Conservation (phyloP, 495 filamentous ascomycete genomes). For the Hypoxylon lenormandii region DNA sequence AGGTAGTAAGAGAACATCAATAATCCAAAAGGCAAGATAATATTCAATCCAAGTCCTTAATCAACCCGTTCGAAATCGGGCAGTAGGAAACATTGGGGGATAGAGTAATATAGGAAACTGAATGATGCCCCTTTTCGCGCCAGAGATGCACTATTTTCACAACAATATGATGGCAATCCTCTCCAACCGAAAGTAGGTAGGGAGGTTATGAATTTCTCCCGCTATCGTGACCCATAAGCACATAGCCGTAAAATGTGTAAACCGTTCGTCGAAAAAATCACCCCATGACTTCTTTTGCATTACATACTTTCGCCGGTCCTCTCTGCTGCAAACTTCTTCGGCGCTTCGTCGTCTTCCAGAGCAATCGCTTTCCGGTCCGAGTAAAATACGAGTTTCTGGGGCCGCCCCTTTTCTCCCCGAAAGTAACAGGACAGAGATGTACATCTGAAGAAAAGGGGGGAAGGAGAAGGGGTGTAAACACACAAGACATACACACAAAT, state of each 20-base stretch:
- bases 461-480: constrained; percentile 15
- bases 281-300: constrained; percentile 32
- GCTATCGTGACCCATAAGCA: constrained; percentile 49
- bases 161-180: constrained; percentile 43
- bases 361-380: constrained; percentile 18
- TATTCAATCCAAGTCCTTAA: constrained; percentile 15
- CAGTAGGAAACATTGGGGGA: constrained; percentile 11
- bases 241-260: constrained; percentile 42
- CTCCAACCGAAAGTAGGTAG: constrained; percentile 22
- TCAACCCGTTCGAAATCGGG: constrained; percentile 13
- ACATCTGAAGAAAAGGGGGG: constrained; percentile 13
- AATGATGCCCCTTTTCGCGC: constrained; percentile 41
- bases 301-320: constrained; percentile 24
- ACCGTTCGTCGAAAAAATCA: constrained; percentile 39
- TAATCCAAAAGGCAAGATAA: constrained; percentile 2
- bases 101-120: constrained; percentile 29
- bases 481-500: constrained; percentile 23
- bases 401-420: constrained; percentile 12
- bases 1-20: neutral
- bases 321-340: constrained; percentile 23
- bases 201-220: constrained; percentile 39
- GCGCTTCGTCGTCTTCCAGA: constrained; percentile 10
- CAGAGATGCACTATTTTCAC: constrained; percentile 47
- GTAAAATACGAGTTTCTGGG: constrained; percentile 16
- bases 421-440: constrained; percentile 22